These are phyloP conservation scores for Cucumis melo DNA, from an alignment of 306 rosid genomes.

Conservation along the genomic window DNA sequence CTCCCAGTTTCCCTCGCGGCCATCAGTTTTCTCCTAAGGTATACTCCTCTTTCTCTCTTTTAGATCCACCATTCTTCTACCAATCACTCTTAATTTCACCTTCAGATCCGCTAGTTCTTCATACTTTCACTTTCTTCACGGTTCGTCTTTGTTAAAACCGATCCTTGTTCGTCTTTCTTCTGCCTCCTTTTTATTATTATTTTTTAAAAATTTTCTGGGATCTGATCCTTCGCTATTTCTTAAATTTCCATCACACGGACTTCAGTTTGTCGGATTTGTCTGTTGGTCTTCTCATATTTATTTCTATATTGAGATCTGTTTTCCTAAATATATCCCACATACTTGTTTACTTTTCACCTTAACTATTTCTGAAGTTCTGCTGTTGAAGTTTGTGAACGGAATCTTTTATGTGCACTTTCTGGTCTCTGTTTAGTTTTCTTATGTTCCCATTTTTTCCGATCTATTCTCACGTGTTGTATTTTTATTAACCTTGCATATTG, in stretches of 20 bases:
- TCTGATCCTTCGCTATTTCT: not conserved
- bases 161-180: not conserved
- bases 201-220: not conserved
- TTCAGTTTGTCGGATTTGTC: not conserved
- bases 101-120: not conserved
- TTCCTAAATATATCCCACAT: not conserved
- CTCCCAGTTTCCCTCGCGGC: constrained; percentile 7
- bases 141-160: not conserved
- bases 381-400: no score
- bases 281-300: not conserved
- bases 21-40: not conserved
- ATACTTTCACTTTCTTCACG: not conserved
- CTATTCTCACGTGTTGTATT: not conserved
- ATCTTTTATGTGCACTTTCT: not conserved
- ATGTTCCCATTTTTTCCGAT: not conserved
- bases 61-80: not conserved
- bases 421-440: no score
- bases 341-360: not conserved
- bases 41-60: not conserved
- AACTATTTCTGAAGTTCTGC: no score
- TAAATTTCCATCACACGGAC: not conserved
- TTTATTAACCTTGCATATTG: not conserved
- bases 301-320: not conserved
- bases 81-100: not conserved
- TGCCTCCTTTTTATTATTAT: no score